Percentiles rank a stretch among this genome's conserved stretches.
phyloP scores from a whole-genome alignment of 805 yeast genomes.

The Metschnikowia drakensbergensis region DNA sequence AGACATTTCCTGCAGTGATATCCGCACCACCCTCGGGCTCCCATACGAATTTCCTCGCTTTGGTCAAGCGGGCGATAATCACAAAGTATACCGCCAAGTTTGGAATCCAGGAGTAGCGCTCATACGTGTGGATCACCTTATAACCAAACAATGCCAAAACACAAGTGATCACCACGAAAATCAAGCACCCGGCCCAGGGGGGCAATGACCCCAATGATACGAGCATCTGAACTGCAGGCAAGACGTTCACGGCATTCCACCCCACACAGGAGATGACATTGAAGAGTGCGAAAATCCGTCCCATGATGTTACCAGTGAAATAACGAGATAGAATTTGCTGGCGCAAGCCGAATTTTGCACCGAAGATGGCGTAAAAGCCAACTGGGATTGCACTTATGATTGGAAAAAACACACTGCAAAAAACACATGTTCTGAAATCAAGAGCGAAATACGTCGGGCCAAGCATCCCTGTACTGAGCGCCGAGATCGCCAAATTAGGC shows the following conservation, averaged over 20 bases:
- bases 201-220: slow-evolving; percentile 28
- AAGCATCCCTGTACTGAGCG: slow-evolving; percentile 16
- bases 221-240: slow-evolving; percentile 30
- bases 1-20: slow-evolving; percentile 25
- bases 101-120: slow-evolving; percentile 33
- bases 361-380: slow-evolving; percentile 15
- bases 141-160: slow-evolving; percentile 31
- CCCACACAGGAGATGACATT: slow-evolving; percentile 31
- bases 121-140: slow-evolving; percentile 29
- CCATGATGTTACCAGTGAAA: slow-evolving; percentile 31
- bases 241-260: slow-evolving; percentile 32
- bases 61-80: slow-evolving; percentile 27
- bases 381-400: slow-evolving; percentile 17
- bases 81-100: slow-evolving; percentile 26
- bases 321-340: slow-evolving; percentile 31
- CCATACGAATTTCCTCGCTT: slow-evolving; percentile 23
- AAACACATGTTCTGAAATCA: slow-evolving; percentile 16
- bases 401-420: slow-evolving; percentile 10
- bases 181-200: slow-evolving; percentile 34
- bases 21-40: slow-evolving; percentile 11
- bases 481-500: slow-evolving; percentile 24
- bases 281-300: slow-evolving; percentile 27
- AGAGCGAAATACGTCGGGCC: slow-evolving; percentile 15
- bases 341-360: slow-evolving; percentile 17
- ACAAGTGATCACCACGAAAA: slow-evolving; percentile 28